Percentiles rank a stretch among this genome's conserved stretches.
These are phyloP conservation scores for Spongispora temasekensis DNA, from an alignment of 1,284 basidiomycete genomes.

Conservation along the genomic window DNA sequence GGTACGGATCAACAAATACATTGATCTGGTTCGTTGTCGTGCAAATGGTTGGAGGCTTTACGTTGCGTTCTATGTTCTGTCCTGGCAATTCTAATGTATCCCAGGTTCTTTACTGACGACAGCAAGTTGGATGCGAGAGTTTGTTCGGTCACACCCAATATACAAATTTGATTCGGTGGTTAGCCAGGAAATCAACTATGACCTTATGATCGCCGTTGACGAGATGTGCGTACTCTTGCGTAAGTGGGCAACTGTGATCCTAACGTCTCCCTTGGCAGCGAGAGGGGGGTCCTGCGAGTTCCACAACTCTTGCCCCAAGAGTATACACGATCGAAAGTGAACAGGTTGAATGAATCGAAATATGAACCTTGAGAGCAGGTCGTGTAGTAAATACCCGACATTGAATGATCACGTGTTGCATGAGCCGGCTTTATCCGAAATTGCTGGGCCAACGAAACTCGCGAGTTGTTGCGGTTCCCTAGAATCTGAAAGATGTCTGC, in stretches of 20 bases:
- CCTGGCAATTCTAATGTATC: slow-evolving; percentile 11
- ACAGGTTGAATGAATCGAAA: slow-evolving; percentile 27
- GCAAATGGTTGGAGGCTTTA: slow-evolving; percentile 66
- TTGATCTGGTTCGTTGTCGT: slow-evolving; percentile 77
- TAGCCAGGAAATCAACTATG: slow-evolving; percentile 90
- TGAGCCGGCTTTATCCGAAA: slow-evolving; percentile 32
- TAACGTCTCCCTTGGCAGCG: slow-evolving; percentile 49
- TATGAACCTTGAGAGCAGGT: slow-evolving; percentile 22
- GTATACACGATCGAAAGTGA: slow-evolving; percentile 42
- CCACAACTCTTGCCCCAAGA: slow-evolving; percentile 63
- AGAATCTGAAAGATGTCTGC: slow-evolving; percentile 65
- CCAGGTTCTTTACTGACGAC: slow-evolving; percentile 84
- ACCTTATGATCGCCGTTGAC: slow-evolving; percentile 89
- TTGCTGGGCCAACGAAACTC: too few species aligned
- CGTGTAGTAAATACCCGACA: too few species aligned
- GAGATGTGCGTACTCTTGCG: slow-evolving; percentile 67
- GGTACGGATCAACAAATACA: slow-evolving; percentile 72
- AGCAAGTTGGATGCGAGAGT: slow-evolving; percentile 92
- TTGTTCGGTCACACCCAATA: slow-evolving; percentile 85
- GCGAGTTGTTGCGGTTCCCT: too few species aligned
- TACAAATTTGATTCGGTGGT: slow-evolving; percentile 94
- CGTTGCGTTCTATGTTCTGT: not conserved
- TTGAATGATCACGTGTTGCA: slow-evolving; percentile 26
- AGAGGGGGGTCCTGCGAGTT: slow-evolving; percentile 66
- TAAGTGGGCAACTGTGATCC: not conserved